Conservation (phyloP, 345 rosid genomes). For the Camelina laxa region DNA sequence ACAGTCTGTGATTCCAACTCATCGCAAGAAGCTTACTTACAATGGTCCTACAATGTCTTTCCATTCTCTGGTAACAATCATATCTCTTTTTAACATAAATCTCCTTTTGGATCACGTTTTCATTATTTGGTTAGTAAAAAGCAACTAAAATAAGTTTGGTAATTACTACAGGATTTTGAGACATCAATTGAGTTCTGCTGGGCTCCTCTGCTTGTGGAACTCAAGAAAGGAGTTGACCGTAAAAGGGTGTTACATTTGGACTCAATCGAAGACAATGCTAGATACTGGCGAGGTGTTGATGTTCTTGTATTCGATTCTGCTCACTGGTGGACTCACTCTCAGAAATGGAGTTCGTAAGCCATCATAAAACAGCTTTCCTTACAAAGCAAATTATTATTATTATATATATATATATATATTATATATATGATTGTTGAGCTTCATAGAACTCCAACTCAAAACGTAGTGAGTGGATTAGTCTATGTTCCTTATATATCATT, state of each 20-base stretch:
- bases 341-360: constrained; percentile 47
- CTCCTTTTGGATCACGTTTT: constrained; percentile 20
- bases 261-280: constrained; percentile 87
- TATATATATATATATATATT: background rate
- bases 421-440: background rate
- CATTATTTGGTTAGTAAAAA: constrained; percentile 18
- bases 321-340: constrained; percentile 99
- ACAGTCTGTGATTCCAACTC: constrained; percentile 81
- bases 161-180: constrained; percentile 71
- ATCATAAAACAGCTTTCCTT: background rate
- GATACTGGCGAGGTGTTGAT: constrained; percentile 85
- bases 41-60: constrained; percentile 90
- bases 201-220: constrained; percentile 94
- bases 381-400: background rate
- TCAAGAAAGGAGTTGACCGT: constrained; percentile 59
- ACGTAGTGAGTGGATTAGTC: background rate
- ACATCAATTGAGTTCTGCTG: constrained; percentile 82
- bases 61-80: constrained; percentile 66
- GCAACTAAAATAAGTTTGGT: background rate
- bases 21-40: constrained; percentile 66
- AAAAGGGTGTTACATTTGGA: constrained; percentile 84
- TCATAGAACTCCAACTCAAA: background rate
- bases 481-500: background rate
- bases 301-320: constrained; percentile 92
- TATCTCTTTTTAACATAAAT: background rate